Evolutionary conservation across 2,329 filamentous ascomycete genomes (phyloP), one percentile per base, ranked within the genome.

Genomic region (Venturia pyrina): DNA sequence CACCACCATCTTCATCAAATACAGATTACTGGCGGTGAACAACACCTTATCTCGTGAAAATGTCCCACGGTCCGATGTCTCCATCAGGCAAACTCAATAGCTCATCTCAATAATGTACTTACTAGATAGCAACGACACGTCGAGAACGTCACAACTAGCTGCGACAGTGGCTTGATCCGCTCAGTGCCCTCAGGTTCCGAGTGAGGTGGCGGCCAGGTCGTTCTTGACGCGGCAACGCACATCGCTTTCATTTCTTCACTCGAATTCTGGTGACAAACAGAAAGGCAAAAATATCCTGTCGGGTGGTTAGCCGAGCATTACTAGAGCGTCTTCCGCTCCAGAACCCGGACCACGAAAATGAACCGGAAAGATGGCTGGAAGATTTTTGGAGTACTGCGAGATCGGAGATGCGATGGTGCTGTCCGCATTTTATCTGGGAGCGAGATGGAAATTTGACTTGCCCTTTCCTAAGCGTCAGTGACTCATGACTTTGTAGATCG

Each of bases 401-500:
- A 17, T 34, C 53, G 53, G 53, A 57, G 32, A 37, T 57, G 53
- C 34, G 34, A 24, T 32, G 7, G 2, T 37, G 28, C 53, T 37
- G 53, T 37, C 15, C 53, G 17, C 53, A 5, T n/a, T 57, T n/a
- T 37, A 6, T 37, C 28, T 37, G 32, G 17, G 32, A 57, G 53
- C 53, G 53, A 57, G 53, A 57, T 57, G 53, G 46, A 28, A 37
- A 57, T 57, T 57, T 57, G 53, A 3, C 53, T 57, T 57, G 53
- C 28, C 32, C 53, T 57, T 37, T 57, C 32, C 32, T n/a, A 57
- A 57, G 53, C 13, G 28, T 57, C 53, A 57, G 53, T 57, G 53
- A 57, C 53, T 57, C 53, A 57, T 57, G 28, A 57, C 53, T 57
- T n/a, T 57, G 53, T 57, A 37, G 53, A 57, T 57, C 53, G 28